phyloP scores from a whole-genome alignment of 1,139 yeast genomes.

The Suhomyces atakaporum region DNA sequence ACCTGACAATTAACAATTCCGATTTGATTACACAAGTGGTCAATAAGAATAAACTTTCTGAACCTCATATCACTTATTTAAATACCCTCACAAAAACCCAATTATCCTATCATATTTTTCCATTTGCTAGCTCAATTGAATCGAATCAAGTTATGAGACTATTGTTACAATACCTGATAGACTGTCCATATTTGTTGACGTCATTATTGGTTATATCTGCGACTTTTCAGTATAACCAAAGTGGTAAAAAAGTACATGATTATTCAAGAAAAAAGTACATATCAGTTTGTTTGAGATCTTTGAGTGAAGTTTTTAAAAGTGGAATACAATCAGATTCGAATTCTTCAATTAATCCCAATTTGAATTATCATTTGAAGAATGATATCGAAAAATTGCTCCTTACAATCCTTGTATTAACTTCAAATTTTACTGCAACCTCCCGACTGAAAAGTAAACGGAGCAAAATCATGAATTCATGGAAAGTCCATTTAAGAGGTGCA shows the following conservation, averaged over 20 bases:
- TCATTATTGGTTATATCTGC: conserved; percentile 42
- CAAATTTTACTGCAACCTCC: conserved; percentile 38
- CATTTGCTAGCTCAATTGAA: conserved; percentile 41
- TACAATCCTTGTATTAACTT: conserved; percentile 40
- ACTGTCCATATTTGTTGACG: conserved; percentile 39
- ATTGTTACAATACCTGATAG: conserved; percentile 34
- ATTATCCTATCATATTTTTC: conserved; percentile 35
- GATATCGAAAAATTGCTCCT: conserved; percentile 42
- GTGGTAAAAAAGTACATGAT: conserved; percentile 34
- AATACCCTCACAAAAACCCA: conserved; percentile 31
- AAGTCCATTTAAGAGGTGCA: conserved; percentile 43
- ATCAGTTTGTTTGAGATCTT: conserved; percentile 31
- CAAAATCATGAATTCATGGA: conserved; percentile 33
- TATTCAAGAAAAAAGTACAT: conserved; percentile 34
- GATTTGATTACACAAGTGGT: conserved; percentile 29
- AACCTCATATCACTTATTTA: conserved; percentile 37
- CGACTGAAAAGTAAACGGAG: conserved; percentile 15
- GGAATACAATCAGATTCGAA: conserved; percentile 11
- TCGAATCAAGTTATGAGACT: conserved; percentile 37
- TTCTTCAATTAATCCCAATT: neutral
- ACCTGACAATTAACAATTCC: conserved; percentile 17
- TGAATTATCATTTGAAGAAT: conserved; percentile 16
- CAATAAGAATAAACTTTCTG: conserved; percentile 25
- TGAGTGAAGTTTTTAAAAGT: conserved; percentile 35
- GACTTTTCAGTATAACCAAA: conserved; percentile 38